These are phyloP conservation scores for Alternaria arbusti DNA, from an alignment of 2,329 filamentous ascomycete genomes.

Conservation along the genomic window DNA sequence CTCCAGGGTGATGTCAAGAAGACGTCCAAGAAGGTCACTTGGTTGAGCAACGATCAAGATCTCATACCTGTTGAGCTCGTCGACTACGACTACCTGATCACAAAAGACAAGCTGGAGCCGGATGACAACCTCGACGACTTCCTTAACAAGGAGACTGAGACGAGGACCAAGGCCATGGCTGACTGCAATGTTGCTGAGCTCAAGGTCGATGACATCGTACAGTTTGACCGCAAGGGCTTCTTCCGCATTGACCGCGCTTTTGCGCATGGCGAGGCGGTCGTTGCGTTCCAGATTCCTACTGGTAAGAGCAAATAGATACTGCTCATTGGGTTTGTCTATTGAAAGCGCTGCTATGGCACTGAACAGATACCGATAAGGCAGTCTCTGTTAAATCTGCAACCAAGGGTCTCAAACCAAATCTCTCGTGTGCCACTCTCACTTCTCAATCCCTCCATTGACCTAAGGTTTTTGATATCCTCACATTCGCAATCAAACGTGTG, in stretches of 20 bases:
- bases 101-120: conserved; percentile 90
- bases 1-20: conserved; percentile 92
- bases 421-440: neutral
- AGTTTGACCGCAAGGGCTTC: conserved; percentile 92
- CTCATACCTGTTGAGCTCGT: conserved; percentile 84
- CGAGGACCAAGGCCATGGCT: conserved; percentile 74
- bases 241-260: conserved; percentile 79
- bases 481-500: too few relatives aligned
- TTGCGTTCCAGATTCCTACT: conserved; percentile 74
- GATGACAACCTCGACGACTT: conserved; percentile 84
- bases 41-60: conserved; percentile 80
- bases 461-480: too few relatives aligned
- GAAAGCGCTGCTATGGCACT: too few relatives aligned
- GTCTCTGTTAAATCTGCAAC: too few relatives aligned
- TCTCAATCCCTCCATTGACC: neutral
- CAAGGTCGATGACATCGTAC: conserved; percentile 89
- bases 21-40: conserved; percentile 96
- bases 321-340: too few relatives aligned
- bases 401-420: neutral
- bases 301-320: conserved; percentile 57
- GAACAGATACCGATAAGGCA: too few relatives aligned
- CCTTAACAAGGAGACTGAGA: conserved; percentile 77
- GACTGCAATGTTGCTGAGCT: conserved; percentile 81
- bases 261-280: conserved; percentile 63
- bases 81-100: conserved; percentile 94